Percentiles rank a stretch among this genome's conserved stretches.
These are phyloP conservation scores for Tanacetum coccineum DNA, from an alignment of 129 eudicot species.

Conservation along the genomic window DNA sequence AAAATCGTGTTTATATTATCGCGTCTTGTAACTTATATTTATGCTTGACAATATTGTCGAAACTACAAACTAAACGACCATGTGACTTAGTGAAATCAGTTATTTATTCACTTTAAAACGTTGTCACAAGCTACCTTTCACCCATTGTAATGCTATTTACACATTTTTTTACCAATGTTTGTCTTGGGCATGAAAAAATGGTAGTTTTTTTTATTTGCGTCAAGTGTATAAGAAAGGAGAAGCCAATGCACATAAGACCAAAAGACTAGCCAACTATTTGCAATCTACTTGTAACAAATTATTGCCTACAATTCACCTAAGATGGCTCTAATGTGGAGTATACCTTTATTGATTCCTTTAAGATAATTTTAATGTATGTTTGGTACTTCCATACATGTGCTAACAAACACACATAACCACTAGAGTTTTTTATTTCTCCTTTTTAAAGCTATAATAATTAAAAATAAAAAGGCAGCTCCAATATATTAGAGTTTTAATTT, in stretches of 20 bases:
- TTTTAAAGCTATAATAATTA: too few relatives aligned
- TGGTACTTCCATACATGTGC: slow-evolving; percentile 8
- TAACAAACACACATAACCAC: background rate
- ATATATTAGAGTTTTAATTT: background rate
- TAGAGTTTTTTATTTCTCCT: background rate
- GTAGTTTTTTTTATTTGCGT: background rate
- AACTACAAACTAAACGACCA: too few relatives aligned
- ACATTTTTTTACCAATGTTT: background rate
- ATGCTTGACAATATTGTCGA: too few relatives aligned
- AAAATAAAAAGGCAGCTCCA: too few relatives aligned
- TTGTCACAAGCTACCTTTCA: background rate
- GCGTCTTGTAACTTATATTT: too few relatives aligned
- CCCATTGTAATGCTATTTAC: background rate
- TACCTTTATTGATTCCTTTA: slow-evolving; percentile 5
- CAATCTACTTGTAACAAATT: slow-evolving; percentile 12
- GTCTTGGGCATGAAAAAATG: background rate
- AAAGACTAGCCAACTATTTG: slow-evolving; percentile 13
- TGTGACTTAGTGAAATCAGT: too few relatives aligned
- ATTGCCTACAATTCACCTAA: slow-evolving; percentile 23
- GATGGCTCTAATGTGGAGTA: slow-evolving; percentile 10
- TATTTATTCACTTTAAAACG: too few relatives aligned
- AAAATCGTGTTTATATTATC: too few relatives aligned
- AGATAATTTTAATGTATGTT: slow-evolving; percentile 6
- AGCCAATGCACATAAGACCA: background rate
- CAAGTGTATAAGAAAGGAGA: slow-evolving; percentile 13